Conservation (phyloP, 495 filamentous ascomycete species). For the Gamarada debralockiae region DNA sequence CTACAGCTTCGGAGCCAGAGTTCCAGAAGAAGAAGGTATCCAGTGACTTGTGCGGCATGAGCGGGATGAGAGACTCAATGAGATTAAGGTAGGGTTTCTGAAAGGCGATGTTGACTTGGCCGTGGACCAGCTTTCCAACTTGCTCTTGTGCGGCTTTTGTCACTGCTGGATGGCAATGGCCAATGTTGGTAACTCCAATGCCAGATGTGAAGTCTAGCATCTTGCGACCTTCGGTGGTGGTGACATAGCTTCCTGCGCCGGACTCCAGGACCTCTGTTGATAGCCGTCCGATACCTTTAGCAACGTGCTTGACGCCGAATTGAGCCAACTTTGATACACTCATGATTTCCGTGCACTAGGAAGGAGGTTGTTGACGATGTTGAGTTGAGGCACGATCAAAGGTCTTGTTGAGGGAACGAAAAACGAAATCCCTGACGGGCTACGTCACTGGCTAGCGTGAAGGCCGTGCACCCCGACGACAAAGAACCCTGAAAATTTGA, state of each 20-base stretch:
- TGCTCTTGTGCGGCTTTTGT: conserved; percentile 33
- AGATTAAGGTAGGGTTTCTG: conserved; percentile 40
- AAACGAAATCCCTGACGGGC: no score
- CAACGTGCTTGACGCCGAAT: conserved; percentile 16
- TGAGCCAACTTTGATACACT: conserved; percentile 10
- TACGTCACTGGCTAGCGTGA: no score
- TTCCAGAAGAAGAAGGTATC: conserved; percentile 42
- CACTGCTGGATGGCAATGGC: conserved; percentile 40
- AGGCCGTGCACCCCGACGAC: no score
- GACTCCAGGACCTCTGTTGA: conserved; percentile 9
- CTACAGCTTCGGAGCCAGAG: conserved; percentile 67
- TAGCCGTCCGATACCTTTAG: conserved; percentile 11
- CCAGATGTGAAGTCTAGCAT: conserved; percentile 60
- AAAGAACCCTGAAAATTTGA: no score
- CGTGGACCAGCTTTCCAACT: conserved; percentile 35
- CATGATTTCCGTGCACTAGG: no score
- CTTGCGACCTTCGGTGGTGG: conserved; percentile 38
- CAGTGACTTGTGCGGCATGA: conserved; percentile 37
- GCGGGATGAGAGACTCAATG: conserved; percentile 33
- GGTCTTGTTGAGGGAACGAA: no score
- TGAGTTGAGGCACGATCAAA: no score
- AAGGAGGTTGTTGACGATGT: no score
- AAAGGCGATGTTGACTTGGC: conserved; percentile 36
- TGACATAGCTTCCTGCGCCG: conserved; percentile 16
- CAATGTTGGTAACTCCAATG: conserved; percentile 46